These are phyloP conservation scores for Mucor lusitanicus DNA, from an alignment of 371 early-diverging fungal genomes.

Conservation along the genomic window DNA sequence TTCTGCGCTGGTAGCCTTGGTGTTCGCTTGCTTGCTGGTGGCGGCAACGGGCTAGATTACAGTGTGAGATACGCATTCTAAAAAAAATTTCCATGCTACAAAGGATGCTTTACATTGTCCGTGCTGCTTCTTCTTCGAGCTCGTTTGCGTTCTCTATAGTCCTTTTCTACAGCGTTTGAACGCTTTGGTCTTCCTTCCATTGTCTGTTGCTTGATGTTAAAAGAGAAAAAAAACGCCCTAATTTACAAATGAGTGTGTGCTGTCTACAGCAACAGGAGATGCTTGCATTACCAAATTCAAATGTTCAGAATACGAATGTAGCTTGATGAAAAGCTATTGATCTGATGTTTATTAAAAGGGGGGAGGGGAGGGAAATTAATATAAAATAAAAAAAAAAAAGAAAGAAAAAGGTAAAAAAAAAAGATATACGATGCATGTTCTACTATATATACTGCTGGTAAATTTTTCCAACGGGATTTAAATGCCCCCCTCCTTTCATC, in stretches of 20 bases:
- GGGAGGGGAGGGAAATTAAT: not conserved
- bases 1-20: not conserved
- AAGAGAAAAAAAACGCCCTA: not conserved
- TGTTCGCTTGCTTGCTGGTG: not conserved
- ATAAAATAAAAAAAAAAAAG: not conserved
- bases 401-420: not conserved
- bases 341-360: not conserved
- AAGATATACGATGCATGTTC: not conserved
- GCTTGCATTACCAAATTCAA: too few relatives aligned
- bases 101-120: slow-evolving; percentile 12
- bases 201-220: not conserved
- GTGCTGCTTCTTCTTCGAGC: slow-evolving; percentile 18
- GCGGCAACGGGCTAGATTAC: not conserved
- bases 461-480: not conserved
- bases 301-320: not conserved
- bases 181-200: slow-evolving; percentile 33
- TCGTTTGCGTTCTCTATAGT: slow-evolving; percentile 38
- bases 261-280: too few relatives aligned
- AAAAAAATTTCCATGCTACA: not conserved
- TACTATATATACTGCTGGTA: not conserved
- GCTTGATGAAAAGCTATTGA: too few relatives aligned
- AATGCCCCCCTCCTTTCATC: not conserved
- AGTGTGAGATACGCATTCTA: not conserved
- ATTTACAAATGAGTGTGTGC: too few relatives aligned
- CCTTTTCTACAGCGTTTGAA: slow-evolving; percentile 23